Evolutionary conservation across 805 yeast genomes (phyloP).

Genomic region (Lipomyces yamadae): DNA sequence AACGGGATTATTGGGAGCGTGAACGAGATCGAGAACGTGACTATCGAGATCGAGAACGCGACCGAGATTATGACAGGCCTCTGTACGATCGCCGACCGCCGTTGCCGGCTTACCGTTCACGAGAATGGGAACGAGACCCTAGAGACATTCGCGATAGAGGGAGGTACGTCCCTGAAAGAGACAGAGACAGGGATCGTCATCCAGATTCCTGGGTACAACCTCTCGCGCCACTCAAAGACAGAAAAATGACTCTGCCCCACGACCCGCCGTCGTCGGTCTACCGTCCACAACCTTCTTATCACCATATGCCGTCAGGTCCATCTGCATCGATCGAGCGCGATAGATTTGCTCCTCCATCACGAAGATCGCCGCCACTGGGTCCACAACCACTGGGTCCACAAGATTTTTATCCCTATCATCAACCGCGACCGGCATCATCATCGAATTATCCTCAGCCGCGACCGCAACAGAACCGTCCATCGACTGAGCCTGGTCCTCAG

Average conservation of each 20-base stretch:
- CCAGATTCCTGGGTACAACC: slow-evolving; percentile 6
- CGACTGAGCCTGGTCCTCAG: neutral
- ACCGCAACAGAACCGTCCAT: neutral
- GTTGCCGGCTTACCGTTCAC: neutral
- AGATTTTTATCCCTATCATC: too few relatives aligned
- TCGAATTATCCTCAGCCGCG: neutral
- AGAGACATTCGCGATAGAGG: slow-evolving; percentile 2
- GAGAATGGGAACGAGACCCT: slow-evolving; percentile 21
- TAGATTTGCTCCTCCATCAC: neutral
- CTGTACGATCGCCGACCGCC: slow-evolving; percentile 19
- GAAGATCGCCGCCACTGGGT: neutral
- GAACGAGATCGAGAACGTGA: slow-evolving; percentile 24
- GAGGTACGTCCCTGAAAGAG: slow-evolving; percentile 22
- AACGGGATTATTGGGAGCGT: slow-evolving; percentile 14
- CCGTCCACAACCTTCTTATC: neutral
- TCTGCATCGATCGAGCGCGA: neutral
- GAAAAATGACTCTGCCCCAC: neutral
- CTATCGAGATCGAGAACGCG: slow-evolving; percentile 27
- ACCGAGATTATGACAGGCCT: slow-evolving; percentile 16
- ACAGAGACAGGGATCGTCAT: slow-evolving; percentile 11
- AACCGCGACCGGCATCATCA: neutral
- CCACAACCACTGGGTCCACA: neutral
- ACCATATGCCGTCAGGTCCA: slow-evolving; percentile 1
- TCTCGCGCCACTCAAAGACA: neutral
- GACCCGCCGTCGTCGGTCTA: neutral